phyloP scores from a whole-genome alignment of 441 rosid species.

The Hura crepitans region DNA sequence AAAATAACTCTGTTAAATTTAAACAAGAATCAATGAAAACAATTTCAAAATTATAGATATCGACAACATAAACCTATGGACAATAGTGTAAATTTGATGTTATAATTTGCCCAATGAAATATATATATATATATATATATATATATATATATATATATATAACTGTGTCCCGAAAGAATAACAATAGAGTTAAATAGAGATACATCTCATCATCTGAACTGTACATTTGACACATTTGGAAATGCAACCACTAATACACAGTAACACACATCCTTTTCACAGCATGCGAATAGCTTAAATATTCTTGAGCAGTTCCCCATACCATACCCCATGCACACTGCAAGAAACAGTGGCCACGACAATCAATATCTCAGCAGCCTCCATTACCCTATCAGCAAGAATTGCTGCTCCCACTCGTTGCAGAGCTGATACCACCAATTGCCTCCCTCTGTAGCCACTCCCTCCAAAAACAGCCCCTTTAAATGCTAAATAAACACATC shows the following conservation, averaged over 20 bases:
- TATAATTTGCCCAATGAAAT: too few species aligned
- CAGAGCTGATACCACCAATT: constrained; percentile 44
- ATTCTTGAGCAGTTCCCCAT: constrained; percentile 31
- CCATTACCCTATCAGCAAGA: constrained; percentile 47
- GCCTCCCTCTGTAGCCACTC: constrained; percentile 41
- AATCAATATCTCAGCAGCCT: constrained; percentile 50
- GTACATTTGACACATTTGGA: background rate
- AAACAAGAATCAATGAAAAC: too few species aligned
- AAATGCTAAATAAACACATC: constrained; percentile 47
- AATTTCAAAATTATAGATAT: too few species aligned
- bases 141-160: too few species aligned
- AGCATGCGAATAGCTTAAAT: background rate
- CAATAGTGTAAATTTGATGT: too few species aligned
- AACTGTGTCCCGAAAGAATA: too few species aligned
- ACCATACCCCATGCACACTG: constrained; percentile 63
- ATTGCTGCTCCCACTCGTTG: constrained; percentile 48
- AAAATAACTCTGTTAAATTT: too few species aligned
- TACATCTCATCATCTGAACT: background rate
- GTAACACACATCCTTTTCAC: background rate
- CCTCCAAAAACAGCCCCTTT: constrained; percentile 60
- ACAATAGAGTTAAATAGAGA: background rate
- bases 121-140: too few species aligned
- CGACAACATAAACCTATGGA: too few species aligned
- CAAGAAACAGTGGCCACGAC: constrained; percentile 54
- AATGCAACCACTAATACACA: background rate